Base-by-base conservation (phyloP, 176 grass and related monocot species). In the Phyllostachys edulis region DNA sequence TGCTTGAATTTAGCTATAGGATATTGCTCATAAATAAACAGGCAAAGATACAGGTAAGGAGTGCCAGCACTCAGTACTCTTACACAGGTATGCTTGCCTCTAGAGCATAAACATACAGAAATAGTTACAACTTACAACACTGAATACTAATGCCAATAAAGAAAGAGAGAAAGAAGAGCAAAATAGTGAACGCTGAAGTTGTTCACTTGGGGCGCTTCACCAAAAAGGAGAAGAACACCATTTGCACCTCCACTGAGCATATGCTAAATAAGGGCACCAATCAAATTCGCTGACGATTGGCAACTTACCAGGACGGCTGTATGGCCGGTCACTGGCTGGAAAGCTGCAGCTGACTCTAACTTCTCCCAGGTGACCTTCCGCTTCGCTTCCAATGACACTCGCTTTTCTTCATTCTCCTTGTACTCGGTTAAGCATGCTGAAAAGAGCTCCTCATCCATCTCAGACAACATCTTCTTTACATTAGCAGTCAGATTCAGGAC, bases 311-410 rank as follows among this genome's bases (percentile, higher is more conserved):
- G 87, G 89, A 94, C 89, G 74, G 96, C 91, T 54, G 93, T 90
- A 79, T 95, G 92, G 71, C 89, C 93, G 0, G 86, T 98, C 86
- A 96, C 89, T 85, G 93, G 93, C 85, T 96, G 89, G 82, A 92
- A 95, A 12, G 89, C 77, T 12, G 93, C 93, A 21, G 89, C 88
- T 9, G 91, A 80, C 76, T 96, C 96, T 3, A 98, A 88, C 57
- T 67, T 92, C 49, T 95, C 87, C 96, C 93, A 98, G 29, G 74
- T 83, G 59, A 81, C 57, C 78, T 63, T 92, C 32, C 93, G 83
- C 77, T 85, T 92, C 69, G 73, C 89, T 76, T 92, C 91, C 23
- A 87, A 23, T 1, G 57, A 83, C 1, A 9, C 74, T 61, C 62
- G 83, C 4, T 82, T 87, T 85, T 86, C 87, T 84, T 98, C 91